These are phyloP conservation scores for Tulasnella sp. DNA, from an alignment of 768 basidiomycete genomes.

Conservation along the genomic window DNA sequence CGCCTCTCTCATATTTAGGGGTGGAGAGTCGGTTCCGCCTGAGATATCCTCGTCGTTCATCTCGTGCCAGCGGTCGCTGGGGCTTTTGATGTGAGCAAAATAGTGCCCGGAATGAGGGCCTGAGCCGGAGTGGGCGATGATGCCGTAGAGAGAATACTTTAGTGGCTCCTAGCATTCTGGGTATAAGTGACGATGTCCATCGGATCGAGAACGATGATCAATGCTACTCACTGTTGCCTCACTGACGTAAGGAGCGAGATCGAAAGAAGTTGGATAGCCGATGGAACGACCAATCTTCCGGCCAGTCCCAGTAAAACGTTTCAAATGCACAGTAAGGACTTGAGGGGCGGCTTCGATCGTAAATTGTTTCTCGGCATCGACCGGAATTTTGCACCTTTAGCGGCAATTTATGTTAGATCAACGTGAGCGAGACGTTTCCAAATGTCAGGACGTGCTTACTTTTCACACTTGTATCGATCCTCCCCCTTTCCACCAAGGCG, in stretches of 20 bases:
- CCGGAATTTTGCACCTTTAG: slow-evolving; percentile 85
- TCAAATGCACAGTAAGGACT: slow-evolving; percentile 88
- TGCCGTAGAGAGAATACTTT: slow-evolving; percentile 80
- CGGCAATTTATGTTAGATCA: neutral
- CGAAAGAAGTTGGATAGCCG: slow-evolving; percentile 71
- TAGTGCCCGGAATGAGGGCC: slow-evolving; percentile 97
- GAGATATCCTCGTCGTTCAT: slow-evolving; percentile 89
- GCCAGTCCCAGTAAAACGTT: slow-evolving; percentile 89
- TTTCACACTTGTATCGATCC: slow-evolving; percentile 98
- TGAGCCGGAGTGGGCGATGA: slow-evolving; percentile 88
- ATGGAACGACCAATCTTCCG: slow-evolving; percentile 77
- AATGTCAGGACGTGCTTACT: slow-evolving; percentile 55
- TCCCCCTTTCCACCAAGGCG: slow-evolving; percentile 63
- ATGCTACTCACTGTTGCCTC: slow-evolving; percentile 50
- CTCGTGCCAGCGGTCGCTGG: slow-evolving; percentile 73
- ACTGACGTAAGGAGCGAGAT: slow-evolving; percentile 78
- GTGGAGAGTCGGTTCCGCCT: slow-evolving; percentile 40
- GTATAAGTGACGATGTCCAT: neutral
- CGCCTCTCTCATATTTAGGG: slow-evolving; percentile 69
- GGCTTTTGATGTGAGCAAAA: slow-evolving; percentile 74
- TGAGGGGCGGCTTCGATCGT: slow-evolving; percentile 82
- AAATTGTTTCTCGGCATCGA: slow-evolving; percentile 86
- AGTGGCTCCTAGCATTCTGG: slow-evolving; percentile 50
- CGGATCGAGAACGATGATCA: neutral
- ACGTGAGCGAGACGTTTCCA: neutral